phyloP scores from a whole-genome alignment of 768 basidiomycete genomes.

The Boletus rubropictus region DNA sequence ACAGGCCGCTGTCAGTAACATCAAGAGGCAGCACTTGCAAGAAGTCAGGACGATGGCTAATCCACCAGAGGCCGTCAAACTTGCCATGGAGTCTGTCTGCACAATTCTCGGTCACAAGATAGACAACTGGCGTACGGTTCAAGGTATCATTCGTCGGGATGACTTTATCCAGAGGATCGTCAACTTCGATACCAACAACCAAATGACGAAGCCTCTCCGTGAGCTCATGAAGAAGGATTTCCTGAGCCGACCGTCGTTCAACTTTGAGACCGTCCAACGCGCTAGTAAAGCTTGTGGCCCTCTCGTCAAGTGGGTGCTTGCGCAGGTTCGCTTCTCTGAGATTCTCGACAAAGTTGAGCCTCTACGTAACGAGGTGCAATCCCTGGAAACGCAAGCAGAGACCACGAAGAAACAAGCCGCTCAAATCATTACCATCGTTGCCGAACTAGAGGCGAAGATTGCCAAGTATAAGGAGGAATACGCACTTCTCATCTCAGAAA shows the following conservation, averaged over 20 bases:
- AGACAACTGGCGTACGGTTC: constrained; percentile 94
- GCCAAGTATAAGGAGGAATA: constrained; percentile 95
- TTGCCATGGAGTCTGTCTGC: constrained; percentile 98
- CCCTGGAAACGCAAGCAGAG: constrained; percentile 86
- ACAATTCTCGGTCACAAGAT: constrained; percentile 94
- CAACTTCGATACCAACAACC: constrained; percentile 85
- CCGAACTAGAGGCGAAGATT: constrained; percentile 89
- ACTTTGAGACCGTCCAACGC: constrained; percentile 90
- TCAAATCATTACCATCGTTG: constrained; percentile 87
- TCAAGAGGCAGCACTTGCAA: constrained; percentile 90
- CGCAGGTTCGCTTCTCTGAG: constrained; percentile 94
- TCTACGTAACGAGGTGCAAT: constrained; percentile 90
- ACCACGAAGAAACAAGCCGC: constrained; percentile 92
- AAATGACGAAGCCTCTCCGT: constrained; percentile 86
- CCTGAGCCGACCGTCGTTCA: constrained; percentile 84
- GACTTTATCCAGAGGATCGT: constrained; percentile 96
- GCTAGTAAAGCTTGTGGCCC: constrained; percentile 97
- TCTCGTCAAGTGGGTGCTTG: constrained; percentile 96
- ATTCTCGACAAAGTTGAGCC: constrained; percentile 97
- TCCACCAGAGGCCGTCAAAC: constrained; percentile 94
- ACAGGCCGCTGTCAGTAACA: constrained; percentile 92
- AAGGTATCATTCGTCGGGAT: constrained; percentile 91
- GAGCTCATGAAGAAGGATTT: constrained; percentile 92
- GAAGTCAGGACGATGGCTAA: constrained; percentile 99
- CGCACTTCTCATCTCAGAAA: constrained; percentile 92